phyloP scores from a whole-genome alignment of 176 grass and related monocot species.

The Poa annua region DNA sequence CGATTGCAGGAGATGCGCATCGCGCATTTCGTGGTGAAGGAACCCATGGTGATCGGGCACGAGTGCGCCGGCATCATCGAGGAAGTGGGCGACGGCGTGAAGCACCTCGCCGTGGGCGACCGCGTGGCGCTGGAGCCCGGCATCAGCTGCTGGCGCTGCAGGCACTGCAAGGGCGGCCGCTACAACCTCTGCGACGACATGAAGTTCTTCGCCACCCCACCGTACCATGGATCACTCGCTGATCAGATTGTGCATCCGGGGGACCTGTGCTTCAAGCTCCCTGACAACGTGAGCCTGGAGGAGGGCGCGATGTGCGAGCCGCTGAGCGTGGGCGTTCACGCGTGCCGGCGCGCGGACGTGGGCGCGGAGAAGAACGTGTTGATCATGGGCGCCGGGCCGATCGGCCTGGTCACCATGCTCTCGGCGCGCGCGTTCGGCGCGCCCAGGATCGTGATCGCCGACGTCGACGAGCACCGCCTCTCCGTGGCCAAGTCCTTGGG shows the following conservation, averaged over 20 bases:
- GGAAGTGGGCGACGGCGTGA: constrained; percentile 73
- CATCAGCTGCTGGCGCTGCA: constrained; percentile 90
- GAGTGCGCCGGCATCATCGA: constrained; percentile 90
- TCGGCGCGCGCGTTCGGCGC: constrained; percentile 76
- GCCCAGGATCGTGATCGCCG: constrained; percentile 59
- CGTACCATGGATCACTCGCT: constrained; percentile 79
- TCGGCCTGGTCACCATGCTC: constrained; percentile 77
- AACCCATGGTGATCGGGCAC: constrained; percentile 96
- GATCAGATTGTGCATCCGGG: constrained; percentile 87
- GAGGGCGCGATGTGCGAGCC: constrained; percentile 99
- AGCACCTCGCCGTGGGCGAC: constrained; percentile 58
- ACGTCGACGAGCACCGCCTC: constrained; percentile 83
- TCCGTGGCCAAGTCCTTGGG: constrained; percentile 68
- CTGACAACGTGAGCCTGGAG: constrained; percentile 74
- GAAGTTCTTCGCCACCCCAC: constrained; percentile 89
- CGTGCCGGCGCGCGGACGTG: constrained; percentile 74
- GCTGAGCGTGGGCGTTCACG: constrained; percentile 90
- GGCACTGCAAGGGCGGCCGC: constrained; percentile 83
- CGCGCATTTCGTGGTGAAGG: constrained; percentile 84
- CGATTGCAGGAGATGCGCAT: constrained; percentile 66
- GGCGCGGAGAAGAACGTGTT: constrained; percentile 73
- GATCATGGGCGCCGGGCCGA: constrained; percentile 81
- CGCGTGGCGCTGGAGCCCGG: constrained; percentile 88
- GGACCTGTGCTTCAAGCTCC: constrained; percentile 92
- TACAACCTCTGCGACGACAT: constrained; percentile 95